phyloP scores from a whole-genome alignment of 164 flowering plant species.

The Vitis rupestris region DNA sequence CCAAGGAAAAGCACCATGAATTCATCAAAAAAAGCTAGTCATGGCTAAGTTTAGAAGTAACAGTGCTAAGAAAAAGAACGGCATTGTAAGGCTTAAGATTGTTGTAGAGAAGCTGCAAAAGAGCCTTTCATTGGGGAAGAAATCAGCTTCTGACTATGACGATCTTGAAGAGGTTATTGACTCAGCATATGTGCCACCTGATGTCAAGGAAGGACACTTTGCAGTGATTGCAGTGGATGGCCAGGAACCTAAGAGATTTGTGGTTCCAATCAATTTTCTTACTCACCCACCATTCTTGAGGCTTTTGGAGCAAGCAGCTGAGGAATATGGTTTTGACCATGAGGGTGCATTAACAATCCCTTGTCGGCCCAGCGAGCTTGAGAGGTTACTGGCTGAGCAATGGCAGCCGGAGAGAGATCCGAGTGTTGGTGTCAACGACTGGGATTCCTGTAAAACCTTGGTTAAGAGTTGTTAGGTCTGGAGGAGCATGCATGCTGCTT shows the following conservation, averaged over 20 bases:
- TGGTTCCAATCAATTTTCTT: constrained; percentile 42
- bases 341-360: constrained; percentile 60
- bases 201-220: constrained; percentile 72
- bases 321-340: constrained; percentile 60
- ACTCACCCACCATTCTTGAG: constrained; percentile 39
- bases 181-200: constrained; percentile 38
- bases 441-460: constrained; percentile 5
- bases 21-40: background rate
- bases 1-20: background rate
- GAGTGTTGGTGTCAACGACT: background rate
- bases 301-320: constrained; percentile 59
- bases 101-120: constrained; percentile 39
- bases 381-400: constrained; percentile 40
- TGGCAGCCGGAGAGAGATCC: constrained; percentile 6
- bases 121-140: constrained; percentile 31
- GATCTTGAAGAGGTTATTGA: background rate
- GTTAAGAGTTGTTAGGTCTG: constrained; percentile 10
- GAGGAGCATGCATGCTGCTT: too few species aligned
- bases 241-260: constrained; percentile 38
- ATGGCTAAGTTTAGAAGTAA: constrained; percentile 19
- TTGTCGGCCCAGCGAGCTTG: constrained; percentile 49
- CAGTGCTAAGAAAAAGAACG: constrained; percentile 29
- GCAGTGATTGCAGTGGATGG: constrained; percentile 52
- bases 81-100: constrained; percentile 39
- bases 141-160: constrained; percentile 1